Evolutionary conservation across 2,329 filamentous ascomycete genomes (phyloP), one percentile per base, ranked within the genome.

Genomic region (Aspergillus floridensis): DNA sequence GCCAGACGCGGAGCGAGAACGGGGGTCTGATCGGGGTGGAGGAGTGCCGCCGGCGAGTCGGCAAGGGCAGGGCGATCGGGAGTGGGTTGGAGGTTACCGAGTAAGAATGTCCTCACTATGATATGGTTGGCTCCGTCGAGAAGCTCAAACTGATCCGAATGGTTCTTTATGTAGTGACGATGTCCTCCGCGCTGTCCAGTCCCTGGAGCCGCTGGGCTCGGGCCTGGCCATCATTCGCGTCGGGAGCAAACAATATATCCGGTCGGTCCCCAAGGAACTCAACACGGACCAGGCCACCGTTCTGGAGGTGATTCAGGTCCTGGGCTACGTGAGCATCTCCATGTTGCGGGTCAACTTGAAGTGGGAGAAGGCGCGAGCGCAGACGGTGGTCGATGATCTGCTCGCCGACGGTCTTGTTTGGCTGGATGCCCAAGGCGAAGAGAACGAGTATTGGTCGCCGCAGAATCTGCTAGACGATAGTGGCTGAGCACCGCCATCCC

Each of bases 221-320:
- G 91, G 92, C 19, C 97, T 96, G 76, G 89, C 87, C 26, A 88
- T 96, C 59, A 84, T 96, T 64, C 87, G 84, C 57, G 90, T 99
- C 61, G 95, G 95, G 7, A 87, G 87, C 65, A 90, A 90, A 70
- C 86, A 90, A 62, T 95, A 96, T 77, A 93, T 99, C 57, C 86
- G 95, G 29, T 96, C 92, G 3, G 88, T 99, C 46, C 95, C 95
- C 1, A 95, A 96, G 74, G 95, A 99, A 77, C 83, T 99, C 63
- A 97, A 96, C 74, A 93, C 87, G 14, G 95, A 99, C 74, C 95
- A 99, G 79, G 91, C 90, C 53, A 91, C 89, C 2, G 93, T 96
- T 12, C 84, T 99, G 6, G 95, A 98, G 79, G 93, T 90, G 1
- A 91, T 92, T 7, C 92, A 97, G 75, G 82, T 97, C 10, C 80